Percentiles rank a stretch among this genome's conserved stretches.
These are phyloP conservation scores for Basidiobolus heterosporus DNA, from an alignment of 371 early-diverging fungal species.

Conservation along the genomic window DNA sequence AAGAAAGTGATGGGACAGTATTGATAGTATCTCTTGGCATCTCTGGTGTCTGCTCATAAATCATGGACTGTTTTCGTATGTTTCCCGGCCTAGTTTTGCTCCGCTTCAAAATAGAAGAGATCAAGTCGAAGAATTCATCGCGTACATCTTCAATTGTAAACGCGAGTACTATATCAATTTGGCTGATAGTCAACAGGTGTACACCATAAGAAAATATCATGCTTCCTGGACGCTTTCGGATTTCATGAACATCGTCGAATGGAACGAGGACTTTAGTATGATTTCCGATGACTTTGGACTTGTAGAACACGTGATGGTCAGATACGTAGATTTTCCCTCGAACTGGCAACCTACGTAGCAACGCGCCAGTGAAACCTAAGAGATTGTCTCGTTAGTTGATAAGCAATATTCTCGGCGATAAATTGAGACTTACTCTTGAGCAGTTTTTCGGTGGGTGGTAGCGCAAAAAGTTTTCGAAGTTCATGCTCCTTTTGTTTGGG, in stretches of 20 bases:
- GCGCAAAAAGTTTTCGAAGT: conserved; percentile 36
- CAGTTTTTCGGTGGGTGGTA: conserved; percentile 36
- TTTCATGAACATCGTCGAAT: not conserved
- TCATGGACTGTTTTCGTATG: conserved; percentile 4
- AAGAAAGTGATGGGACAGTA: conserved; percentile 7
- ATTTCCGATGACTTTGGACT: conserved; percentile 37
- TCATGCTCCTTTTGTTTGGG: conserved; percentile 8
- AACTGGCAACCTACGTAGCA: conserved; percentile 22
- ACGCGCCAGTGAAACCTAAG: conserved; percentile 22
- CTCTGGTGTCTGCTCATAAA: conserved; percentile 7
- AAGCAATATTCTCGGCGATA: too few relatives aligned
- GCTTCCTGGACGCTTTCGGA: not conserved
- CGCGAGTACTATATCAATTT: too few relatives aligned
- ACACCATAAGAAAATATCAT: not conserved
- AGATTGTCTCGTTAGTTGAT: not conserved
- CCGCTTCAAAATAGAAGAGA: conserved; percentile 7
- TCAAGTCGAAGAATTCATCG: not conserved
- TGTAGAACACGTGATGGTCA: conserved; percentile 40
- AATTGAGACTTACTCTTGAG: conserved; percentile 22
- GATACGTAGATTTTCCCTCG: conserved; percentile 55
- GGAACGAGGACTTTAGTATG: conserved; percentile 26
- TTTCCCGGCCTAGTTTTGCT: conserved; percentile 11
- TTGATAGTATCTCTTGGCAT: conserved; percentile 9
- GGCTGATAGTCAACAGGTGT: too few relatives aligned
- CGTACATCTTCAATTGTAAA: too few relatives aligned